A percentile compares a stretch with the other conserved stretches of the same genome.
phyloP scores from a whole-genome alignment of 2,329 filamentous ascomycete species.

The Amauroascus verrucosus region DNA sequence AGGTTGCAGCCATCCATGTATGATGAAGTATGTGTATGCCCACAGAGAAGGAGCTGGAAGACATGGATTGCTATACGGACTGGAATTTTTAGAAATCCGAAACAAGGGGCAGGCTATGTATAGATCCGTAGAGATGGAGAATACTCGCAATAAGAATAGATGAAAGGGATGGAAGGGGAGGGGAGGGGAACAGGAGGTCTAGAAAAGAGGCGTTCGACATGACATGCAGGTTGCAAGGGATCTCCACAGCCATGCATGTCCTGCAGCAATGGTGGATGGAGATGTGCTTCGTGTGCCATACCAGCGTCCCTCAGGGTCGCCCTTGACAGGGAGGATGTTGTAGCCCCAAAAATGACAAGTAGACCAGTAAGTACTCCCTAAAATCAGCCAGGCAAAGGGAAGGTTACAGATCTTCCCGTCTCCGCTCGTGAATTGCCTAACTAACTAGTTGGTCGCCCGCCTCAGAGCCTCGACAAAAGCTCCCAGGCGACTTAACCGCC shows the following conservation, averaged over 20 bases:
- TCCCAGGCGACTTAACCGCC: too few species aligned
- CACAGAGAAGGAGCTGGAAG: neutral
- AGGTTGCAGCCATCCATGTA: too few species aligned
- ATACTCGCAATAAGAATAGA: neutral
- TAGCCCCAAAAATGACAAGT: neutral
- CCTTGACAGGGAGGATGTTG: constrained; percentile 3
- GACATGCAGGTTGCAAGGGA: constrained; percentile 8
- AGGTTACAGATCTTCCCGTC: constrained; percentile 12
- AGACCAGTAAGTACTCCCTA: too few species aligned
- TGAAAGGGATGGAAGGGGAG: neutral
- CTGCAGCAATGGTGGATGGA: constrained; percentile 10
- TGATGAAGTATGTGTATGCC: too few species aligned
- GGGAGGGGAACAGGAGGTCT: neutral
- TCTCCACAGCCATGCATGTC: constrained; percentile 11
- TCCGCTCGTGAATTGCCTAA: neutral
- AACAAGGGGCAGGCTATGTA: neutral
- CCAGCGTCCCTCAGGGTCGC: neutral
- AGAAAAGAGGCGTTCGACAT: constrained; percentile 2
- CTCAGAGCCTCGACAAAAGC: too few species aligned
- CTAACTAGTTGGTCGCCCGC: neutral
- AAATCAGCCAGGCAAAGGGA: neutral
- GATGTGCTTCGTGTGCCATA: constrained; percentile 5
- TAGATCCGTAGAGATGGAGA: neutral
- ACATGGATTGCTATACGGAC: too few species aligned
- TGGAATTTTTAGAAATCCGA: constrained; percentile 2